Conservation (phyloP, 2,329 filamentous ascomycete species). For the Curvularia verruculosa region DNA sequence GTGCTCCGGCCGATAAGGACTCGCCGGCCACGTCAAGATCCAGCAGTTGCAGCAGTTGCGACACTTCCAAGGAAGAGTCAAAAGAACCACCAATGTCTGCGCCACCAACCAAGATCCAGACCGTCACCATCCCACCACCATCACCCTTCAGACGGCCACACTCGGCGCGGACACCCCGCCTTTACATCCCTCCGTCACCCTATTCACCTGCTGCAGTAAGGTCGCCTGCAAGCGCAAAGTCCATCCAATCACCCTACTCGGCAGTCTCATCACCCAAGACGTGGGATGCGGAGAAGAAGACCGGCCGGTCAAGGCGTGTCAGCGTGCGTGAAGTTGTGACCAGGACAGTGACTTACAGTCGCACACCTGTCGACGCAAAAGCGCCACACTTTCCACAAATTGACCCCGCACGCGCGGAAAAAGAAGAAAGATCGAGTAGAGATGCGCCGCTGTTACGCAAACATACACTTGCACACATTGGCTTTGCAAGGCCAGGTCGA, state of each 20-base stretch:
- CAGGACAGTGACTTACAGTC: constrained; percentile 89
- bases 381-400: constrained; percentile 64
- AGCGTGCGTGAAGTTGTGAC: constrained; percentile 89
- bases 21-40: constrained; percentile 46
- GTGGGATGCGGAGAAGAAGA: constrained; percentile 75
- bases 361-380: constrained; percentile 52
- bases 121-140: constrained; percentile 65
- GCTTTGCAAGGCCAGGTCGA: constrained; percentile 19
- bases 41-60: constrained; percentile 49
- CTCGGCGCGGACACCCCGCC: constrained; percentile 65
- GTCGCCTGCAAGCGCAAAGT: constrained; percentile 69
- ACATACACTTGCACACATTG: constrained; percentile 18
- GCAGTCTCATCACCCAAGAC: constrained; percentile 74
- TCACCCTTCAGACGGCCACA: constrained; percentile 68
- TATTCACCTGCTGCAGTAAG: constrained; percentile 66
- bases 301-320: constrained; percentile 63
- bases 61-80: constrained; percentile 37
- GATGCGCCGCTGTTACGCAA: constrained; percentile 21
- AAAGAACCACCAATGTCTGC: constrained; percentile 50
- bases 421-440: constrained; percentile 73
- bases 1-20: constrained; percentile 40
- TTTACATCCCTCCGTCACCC: constrained; percentile 80
- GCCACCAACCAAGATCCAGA: constrained; percentile 53
- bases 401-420: constrained; percentile 89
- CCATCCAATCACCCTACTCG: constrained; percentile 71